Evolutionary conservation across 2,329 filamentous ascomycete genomes (phyloP).

Genomic region (Pseudogymnoascus sp.): DNA sequence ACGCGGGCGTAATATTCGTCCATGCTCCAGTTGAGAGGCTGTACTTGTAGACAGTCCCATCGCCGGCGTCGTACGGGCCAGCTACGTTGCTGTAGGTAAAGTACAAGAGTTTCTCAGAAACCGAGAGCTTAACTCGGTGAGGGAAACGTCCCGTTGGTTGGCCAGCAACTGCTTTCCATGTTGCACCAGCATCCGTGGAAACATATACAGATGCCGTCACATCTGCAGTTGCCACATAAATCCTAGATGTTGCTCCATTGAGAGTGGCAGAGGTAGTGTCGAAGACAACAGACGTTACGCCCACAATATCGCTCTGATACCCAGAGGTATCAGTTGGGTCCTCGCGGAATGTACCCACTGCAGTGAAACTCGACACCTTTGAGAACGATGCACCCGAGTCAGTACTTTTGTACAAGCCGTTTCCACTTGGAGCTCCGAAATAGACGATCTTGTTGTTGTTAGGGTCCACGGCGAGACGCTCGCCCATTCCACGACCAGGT

Average conservation of each 20-base stretch:
- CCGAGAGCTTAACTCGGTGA: slow-evolving; percentile 47
- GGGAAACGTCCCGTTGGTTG: slow-evolving; percentile 48
- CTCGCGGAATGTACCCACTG: slow-evolving; percentile 42
- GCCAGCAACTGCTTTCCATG: slow-evolving; percentile 44
- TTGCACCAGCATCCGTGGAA: slow-evolving; percentile 46
- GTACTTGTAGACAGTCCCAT: slow-evolving; percentile 49
- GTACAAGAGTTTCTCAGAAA: slow-evolving; percentile 47
- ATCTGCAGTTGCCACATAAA: slow-evolving; percentile 51
- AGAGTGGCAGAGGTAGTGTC: slow-evolving; percentile 43
- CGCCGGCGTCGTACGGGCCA: slow-evolving; percentile 51
- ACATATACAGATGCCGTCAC: slow-evolving; percentile 49
- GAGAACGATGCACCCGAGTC: slow-evolving; percentile 48
- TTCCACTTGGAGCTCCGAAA: slow-evolving; percentile 52
- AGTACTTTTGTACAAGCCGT: slow-evolving; percentile 53
- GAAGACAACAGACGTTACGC: slow-evolving; percentile 48
- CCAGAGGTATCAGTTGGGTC: slow-evolving; percentile 40
- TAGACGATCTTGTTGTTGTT: slow-evolving; percentile 50
- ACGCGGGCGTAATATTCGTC: slow-evolving; percentile 51
- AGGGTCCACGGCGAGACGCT: slow-evolving; percentile 52
- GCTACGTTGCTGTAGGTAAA: slow-evolving; percentile 48
- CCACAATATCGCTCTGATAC: slow-evolving; percentile 41
- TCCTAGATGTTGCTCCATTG: slow-evolving; percentile 45
- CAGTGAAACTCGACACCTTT: slow-evolving; percentile 47
- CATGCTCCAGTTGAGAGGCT: slow-evolving; percentile 42
- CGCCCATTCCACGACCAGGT: slow-evolving; percentile 54